Percentiles rank a stretch among this genome's conserved stretches.
Evolutionary conservation across 2,329 filamentous ascomycete species (phyloP).

Genomic region (Aspergillus texensis): DNA sequence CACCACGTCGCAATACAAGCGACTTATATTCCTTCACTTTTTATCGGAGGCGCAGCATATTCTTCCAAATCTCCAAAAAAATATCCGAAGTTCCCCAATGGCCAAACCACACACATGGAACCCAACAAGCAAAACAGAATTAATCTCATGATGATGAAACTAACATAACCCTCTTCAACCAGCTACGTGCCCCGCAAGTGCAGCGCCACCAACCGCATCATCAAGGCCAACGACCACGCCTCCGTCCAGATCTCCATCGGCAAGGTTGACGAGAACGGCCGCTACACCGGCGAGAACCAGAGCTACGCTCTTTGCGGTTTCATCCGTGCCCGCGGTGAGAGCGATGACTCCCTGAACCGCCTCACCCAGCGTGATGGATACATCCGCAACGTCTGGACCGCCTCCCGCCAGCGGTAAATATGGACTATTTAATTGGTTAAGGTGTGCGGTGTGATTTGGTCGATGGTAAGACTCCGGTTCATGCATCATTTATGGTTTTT

Average conservation of each 20-base stretch:
- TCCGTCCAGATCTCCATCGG: constrained; percentile 95
- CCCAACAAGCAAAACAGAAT: background rate
- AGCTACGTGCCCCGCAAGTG: constrained; percentile 99
- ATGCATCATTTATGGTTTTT: background rate
- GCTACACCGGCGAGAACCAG: constrained; percentile 95
- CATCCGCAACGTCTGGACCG: constrained; percentile 96
- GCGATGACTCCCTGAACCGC: constrained; percentile 94
- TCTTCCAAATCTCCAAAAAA: background rate
- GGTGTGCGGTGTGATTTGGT: constrained; percentile 10
- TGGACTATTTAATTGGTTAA: constrained; percentile 7
- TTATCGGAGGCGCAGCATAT: background rate
- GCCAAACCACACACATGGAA: constrained; percentile 4
- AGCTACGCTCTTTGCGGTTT: constrained; percentile 97
- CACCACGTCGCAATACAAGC: background rate
- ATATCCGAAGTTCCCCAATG: background rate
- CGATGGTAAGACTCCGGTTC: constrained; percentile 27
- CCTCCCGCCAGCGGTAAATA: constrained; percentile 58
- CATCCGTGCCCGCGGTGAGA: constrained; percentile 96
- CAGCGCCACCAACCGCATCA: constrained; percentile 98
- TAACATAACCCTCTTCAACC: constrained; percentile 25
- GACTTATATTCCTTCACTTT: too few species aligned
- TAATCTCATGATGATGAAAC: constrained; percentile 3
- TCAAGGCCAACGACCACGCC: constrained; percentile 99
- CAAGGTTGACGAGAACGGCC: constrained; percentile 99
- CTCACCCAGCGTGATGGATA: constrained; percentile 94